Evolutionary conservation across 257 asterid species (phyloP), one percentile per base, ranked within the genome.

Genomic region (Verbascum thapsus): DNA sequence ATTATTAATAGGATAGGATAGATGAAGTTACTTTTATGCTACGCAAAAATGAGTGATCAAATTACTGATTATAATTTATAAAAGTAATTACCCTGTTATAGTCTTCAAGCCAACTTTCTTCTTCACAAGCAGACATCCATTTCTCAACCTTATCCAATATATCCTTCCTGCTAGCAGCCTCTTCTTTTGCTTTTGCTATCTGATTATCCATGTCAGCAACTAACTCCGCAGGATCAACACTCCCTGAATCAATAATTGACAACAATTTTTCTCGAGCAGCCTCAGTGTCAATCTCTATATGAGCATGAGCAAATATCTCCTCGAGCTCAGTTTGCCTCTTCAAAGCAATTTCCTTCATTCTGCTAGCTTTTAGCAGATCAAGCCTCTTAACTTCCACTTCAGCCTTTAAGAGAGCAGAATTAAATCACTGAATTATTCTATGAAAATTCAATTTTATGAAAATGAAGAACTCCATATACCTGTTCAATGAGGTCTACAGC

Each of bases 41-140:
- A n/a, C 32, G 32, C 5, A 26, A 26, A 26, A 26, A 26, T 26
- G 32, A 26, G 32, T 26, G 32, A 26, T 26, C 32, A 26, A 26
- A 26, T 26, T 26, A 26, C 32, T 26, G 32, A 26, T 26, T 12
- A 18, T 18, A 8, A 5, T 20, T 7, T 17, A 7, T 16, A 58
- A 75, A 13, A 20, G 32, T 7, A 41, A 53, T 70, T 83, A 94
- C 99, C 92, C 95, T 81, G 55, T 77, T 94, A 78, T 94, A 90
- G 75, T 94, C 99, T 69, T 94, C 99, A 58, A 90, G 96, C 97
- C 97, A 90, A 68, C 91, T 87, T 85, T 90, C 97, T 76, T 90
- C 97, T 76, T 94, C 97, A 76, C 99, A 94, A 67, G 97, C 85
- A 16, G 95, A 81, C 97, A 90, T 86, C 97, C 95, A 90, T 64